Evolutionary conservation across 768 basidiomycete genomes (phyloP).

Genomic region (Auricularia auricula-judae): DNA sequence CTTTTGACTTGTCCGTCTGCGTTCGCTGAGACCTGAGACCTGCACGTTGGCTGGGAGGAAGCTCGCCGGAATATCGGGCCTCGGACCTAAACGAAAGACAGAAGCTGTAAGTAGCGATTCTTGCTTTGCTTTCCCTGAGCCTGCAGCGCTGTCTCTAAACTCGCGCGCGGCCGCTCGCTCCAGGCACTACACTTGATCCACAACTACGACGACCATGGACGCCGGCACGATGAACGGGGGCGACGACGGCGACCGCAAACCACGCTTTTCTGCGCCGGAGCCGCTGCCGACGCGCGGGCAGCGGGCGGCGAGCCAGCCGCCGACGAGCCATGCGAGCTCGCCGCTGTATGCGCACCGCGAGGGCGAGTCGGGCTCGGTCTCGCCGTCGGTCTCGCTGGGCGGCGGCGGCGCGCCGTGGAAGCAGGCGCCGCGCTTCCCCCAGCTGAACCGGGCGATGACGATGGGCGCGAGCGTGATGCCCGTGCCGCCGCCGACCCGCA

Average conservation of each 20-base stretch:
- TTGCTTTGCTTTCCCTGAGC: no score
- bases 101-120: no score
- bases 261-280: not conserved
- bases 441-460: conserved; percentile 6
- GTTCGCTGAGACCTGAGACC: no score
- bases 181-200: no score
- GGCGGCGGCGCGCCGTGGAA: conserved; percentile 27
- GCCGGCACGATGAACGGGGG: not conserved
- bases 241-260: not conserved
- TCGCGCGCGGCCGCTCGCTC: no score
- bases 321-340: conserved; percentile 21
- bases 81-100: no score
- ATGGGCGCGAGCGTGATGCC: conserved; percentile 20
- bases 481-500: conserved; percentile 53
- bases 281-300: conserved; percentile 13
- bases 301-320: conserved; percentile 62
- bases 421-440: conserved; percentile 28
- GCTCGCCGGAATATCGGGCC: not conserved
- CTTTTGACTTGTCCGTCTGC: no score
- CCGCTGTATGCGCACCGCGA: conserved; percentile 61
- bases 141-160: no score
- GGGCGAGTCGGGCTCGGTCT: conserved; percentile 30
- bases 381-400: conserved; percentile 21
- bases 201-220: no score
- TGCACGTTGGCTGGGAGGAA: not conserved